phyloP scores from a whole-genome alignment of 768 basidiomycete species.

The Amanita jacksonii region DNA sequence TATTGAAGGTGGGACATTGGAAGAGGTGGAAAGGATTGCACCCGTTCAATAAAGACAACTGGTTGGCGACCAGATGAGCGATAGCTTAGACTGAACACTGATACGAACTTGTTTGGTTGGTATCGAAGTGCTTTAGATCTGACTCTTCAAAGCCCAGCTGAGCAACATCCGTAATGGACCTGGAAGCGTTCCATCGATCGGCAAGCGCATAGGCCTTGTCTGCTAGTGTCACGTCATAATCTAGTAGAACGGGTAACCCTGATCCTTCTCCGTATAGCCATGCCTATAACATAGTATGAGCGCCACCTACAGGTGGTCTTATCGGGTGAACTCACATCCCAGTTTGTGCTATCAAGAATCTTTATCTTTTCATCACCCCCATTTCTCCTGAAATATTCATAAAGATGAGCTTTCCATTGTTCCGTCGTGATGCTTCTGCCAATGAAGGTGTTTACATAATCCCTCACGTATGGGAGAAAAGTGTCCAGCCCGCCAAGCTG shows the following conservation, averaged over 20 bases:
- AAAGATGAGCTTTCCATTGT: conserved; percentile 78
- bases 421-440: conserved; percentile 78
- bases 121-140: conserved; percentile 58
- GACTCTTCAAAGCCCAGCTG: conserved; percentile 43
- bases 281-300: conserved; percentile 29
- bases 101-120: conserved; percentile 65
- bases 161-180: conserved; percentile 32
- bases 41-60: conserved; percentile 81
- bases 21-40: conserved; percentile 53
- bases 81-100: neutral
- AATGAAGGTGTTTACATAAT: conserved; percentile 76
- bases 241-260: conserved; percentile 61
- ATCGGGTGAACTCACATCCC: conserved; percentile 46
- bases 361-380: conserved; percentile 53
- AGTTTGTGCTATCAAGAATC: conserved; percentile 61
- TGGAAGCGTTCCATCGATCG: conserved; percentile 60
- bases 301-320: neutral
- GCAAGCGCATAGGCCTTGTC: conserved; percentile 64
- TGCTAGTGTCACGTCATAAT: conserved; percentile 69
- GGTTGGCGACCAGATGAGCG: conserved; percentile 4
- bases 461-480: conserved; percentile 76
- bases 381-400: conserved; percentile 52
- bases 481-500: conserved; percentile 74
- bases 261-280: conserved; percentile 81
- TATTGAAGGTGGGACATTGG: conserved; percentile 48